Percentiles rank a stretch among this genome's conserved stretches.
These are phyloP conservation scores for Blastobotrys parvus DNA, from an alignment of 805 yeast genomes.

Conservation along the genomic window DNA sequence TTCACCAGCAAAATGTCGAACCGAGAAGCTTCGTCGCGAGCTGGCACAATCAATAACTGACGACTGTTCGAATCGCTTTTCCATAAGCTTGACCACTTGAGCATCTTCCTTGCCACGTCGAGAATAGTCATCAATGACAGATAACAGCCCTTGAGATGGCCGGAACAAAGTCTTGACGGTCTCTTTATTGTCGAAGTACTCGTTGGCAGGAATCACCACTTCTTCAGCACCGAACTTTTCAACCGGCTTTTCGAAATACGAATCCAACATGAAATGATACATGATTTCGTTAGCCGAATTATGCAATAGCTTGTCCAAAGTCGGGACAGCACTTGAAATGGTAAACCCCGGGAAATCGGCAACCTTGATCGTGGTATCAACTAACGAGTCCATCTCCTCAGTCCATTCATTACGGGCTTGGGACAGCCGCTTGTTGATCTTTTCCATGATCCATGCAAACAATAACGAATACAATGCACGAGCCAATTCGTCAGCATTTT, in stretches of 20 bases:
- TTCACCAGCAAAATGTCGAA: conserved; percentile 51
- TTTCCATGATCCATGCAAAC: conserved; percentile 32
- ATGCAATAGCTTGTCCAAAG: conserved; percentile 32
- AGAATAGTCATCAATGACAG: conserved; percentile 32
- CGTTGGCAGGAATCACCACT: conserved; percentile 43
- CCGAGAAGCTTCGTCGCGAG: conserved; percentile 38
- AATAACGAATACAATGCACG: conserved; percentile 33
- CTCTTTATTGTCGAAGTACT: conserved; percentile 48
- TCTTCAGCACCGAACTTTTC: conserved; percentile 34
- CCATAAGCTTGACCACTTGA: conserved; percentile 25
- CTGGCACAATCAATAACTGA: conserved; percentile 16
- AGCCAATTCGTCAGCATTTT: conserved; percentile 35
- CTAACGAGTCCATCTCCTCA: conserved; percentile 17
- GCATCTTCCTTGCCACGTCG: conserved; percentile 28
- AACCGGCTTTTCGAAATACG: conserved; percentile 31
- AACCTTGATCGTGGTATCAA: conserved; percentile 29
- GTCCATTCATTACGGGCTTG: conserved; percentile 17
- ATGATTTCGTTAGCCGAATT: conserved; percentile 35
- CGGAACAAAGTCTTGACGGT: conserved; percentile 46
- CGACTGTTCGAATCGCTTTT: conserved; percentile 27
- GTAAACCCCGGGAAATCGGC: conserved; percentile 37
- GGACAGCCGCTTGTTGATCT: conserved; percentile 29
- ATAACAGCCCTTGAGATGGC: conserved; percentile 29
- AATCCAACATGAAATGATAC: conserved; percentile 31
- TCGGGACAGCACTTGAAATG: conserved; percentile 25